Evolutionary conservation across 1,284 basidiomycete genomes (phyloP), one percentile per base, ranked within the genome.

Genomic region (Fomitopsis palustris): DNA sequence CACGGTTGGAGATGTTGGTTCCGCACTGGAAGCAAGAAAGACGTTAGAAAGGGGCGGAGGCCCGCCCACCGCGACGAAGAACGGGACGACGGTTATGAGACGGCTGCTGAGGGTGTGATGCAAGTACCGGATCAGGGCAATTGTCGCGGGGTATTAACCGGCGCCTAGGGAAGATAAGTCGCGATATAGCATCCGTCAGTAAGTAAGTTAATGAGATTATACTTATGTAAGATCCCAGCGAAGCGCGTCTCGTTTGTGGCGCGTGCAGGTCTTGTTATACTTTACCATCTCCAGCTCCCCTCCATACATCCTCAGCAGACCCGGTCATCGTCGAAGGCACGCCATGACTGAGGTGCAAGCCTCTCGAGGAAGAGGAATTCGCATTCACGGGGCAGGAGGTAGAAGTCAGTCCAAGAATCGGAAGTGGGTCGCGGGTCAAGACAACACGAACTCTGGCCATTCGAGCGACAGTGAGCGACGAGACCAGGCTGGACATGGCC

Each of bases 401-500:
- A 59, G 64, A 25, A 54, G 54, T 10, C 62, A 60, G 7, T 68
- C 65, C 5, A 69, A 63, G 58, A 73, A 72, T 63, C 67, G 65
- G 61, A 67, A 68, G 55, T 72, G 71, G 71, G 61, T 70, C 9
- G 66, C 70, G 6, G 69, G 70, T 1, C 64, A 67, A 33, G 62
- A 57, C 31, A 61, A 62, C 14, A 10, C 53, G 1, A 60, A 42
- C 29, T 59, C 54, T 19, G 63, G 61, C 7, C 65, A 64, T 31
- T 67, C 66, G 27, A 64, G 66, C 35, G 81, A 84, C 61, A 68
- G 69, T 21, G 84, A 84, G 53, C 75, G 81, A 49, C 82, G 86
- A 84, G 87, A 87, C 58, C 76, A 70, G 17, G 70, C 70, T 29
- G 68, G 65, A 1, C 60, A 62, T 33, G 59, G 67, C 3, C 67